Base-by-base conservation (phyloP, 257 asterid genomes). In the Thymus mandschuricus region DNA sequence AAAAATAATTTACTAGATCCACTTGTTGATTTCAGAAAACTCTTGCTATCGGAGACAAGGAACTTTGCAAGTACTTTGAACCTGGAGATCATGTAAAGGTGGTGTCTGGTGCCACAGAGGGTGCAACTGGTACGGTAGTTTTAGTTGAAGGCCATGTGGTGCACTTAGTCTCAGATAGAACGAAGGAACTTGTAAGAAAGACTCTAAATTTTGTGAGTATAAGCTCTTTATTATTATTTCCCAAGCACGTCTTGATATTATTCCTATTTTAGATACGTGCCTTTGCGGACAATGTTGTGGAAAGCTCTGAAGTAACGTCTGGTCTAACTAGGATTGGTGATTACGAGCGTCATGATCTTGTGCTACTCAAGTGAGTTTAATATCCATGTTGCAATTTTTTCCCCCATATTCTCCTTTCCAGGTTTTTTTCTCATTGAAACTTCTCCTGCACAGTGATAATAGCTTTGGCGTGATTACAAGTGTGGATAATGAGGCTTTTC, bases 81-180 rank as follows among this genome's bases (percentile, higher is more conserved):
- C 90, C 88, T 57, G 99, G 97, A 80, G 87, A 94, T 80, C 99
- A 89, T 67, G 97, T 94, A 27, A 94, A 91, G 80, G 95, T 94
- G 73, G 95, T 85, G 41, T 74, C 97, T 70, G 99, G 99, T 69
- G 87, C 96, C 55, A 78, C 87, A 3, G 97, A 91, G 81, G 99
- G 99, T 81, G 96, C 95, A 12, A 94, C 97, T 51, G 97, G 99
- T 41, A 91, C 91, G 97, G 99, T 91, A 56, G 97, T 89, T 75
- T 87, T 96, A 3, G 95, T 94, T 64, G 89, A 94, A 84, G 95
- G 96, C 40, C 99, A 91, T 77, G 89, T 94, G 76, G 99, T 94
- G 60, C 86, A 91, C 83, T 67, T 91, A 75, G 96, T 94, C 34
- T 94, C 99, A 12, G 99, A 94, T 77, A 88, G 96, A 5, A 94